These are phyloP conservation scores for Pyrenophora seminiperda DNA, from an alignment of 2,329 filamentous ascomycete species.

Conservation along the genomic window DNA sequence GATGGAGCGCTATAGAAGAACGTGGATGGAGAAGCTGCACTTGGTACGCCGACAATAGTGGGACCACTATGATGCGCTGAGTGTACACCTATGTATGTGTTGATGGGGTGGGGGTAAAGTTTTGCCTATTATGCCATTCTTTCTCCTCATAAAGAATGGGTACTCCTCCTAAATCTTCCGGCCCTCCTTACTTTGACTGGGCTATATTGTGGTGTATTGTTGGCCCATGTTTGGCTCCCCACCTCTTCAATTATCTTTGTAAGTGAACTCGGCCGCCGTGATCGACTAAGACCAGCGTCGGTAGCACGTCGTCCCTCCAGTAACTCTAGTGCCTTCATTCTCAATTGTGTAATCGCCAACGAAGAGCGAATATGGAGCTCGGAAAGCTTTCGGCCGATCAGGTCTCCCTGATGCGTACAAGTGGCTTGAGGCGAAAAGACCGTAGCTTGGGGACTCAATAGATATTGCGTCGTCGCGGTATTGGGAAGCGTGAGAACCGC, in stretches of 20 bases:
- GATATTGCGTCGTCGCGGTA: slow-evolving; percentile 15
- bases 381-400: slow-evolving; percentile 12
- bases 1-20: slow-evolving; percentile 8
- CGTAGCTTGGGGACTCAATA: slow-evolving; percentile 30
- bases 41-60: slow-evolving; percentile 4
- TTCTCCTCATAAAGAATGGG: slow-evolving; percentile 21
- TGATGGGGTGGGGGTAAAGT: slow-evolving; percentile 2
- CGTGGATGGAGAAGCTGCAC: neutral
- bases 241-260: slow-evolving; percentile 3
- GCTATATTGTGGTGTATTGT: slow-evolving; percentile 8
- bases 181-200: neutral
- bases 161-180: slow-evolving; percentile 10
- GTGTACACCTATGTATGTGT: slow-evolving; percentile 1
- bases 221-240: slow-evolving; percentile 10
- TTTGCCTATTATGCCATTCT: slow-evolving; percentile 8
- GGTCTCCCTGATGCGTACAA: slow-evolving; percentile 1
- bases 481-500: slow-evolving; percentile 20
- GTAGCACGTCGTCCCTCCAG: slow-evolving; percentile 23
- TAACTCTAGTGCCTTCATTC: slow-evolving; percentile 16
- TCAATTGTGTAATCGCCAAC: neutral
- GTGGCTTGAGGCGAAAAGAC: slow-evolving; percentile 27
- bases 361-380: slow-evolving; percentile 29
- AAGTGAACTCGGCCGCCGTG: neutral
- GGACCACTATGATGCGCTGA: neutral
- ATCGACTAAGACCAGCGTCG: slow-evolving; percentile 13